Conservation (phyloP, 331 rosid genomes). For the Pyrus hybrid region DNA sequence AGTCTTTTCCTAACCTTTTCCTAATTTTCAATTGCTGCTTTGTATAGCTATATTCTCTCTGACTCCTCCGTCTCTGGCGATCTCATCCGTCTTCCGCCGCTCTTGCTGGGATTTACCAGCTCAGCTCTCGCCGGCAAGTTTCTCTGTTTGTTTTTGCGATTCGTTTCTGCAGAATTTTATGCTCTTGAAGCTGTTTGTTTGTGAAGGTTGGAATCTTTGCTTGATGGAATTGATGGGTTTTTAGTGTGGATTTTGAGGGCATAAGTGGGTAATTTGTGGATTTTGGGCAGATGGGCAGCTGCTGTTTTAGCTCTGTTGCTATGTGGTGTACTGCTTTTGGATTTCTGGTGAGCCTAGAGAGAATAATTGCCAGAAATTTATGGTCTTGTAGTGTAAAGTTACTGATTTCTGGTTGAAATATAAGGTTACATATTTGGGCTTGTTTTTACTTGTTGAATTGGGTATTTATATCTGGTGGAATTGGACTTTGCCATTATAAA, state of each 20-base stretch:
- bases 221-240: conserved; percentile 19
- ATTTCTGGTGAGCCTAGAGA: conserved; percentile 1
- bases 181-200: background rate
- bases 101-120: background rate
- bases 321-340: conserved; percentile 18
- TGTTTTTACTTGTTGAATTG: background rate
- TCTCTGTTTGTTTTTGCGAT: background rate
- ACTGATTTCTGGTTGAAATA: background rate
- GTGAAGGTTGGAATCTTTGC: background rate
- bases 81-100: background rate
- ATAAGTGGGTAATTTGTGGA: conserved; percentile 2
- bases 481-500: background rate
- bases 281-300: conserved; percentile 22
- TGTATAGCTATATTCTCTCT: conserved; percentile 29
- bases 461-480: background rate
- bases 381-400: background rate
- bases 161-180: background rate
- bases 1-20: conserved; percentile 41
- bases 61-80: conserved; percentile 2
- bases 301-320: conserved; percentile 25
- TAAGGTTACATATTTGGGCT: background rate
- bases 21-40: conserved; percentile 41
- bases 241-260: background rate
- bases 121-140: background rate
- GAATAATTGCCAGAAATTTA: background rate